These are phyloP conservation scores for Cenococcum geophilum DNA, from an alignment of 495 filamentous ascomycete genomes.

Conservation along the genomic window DNA sequence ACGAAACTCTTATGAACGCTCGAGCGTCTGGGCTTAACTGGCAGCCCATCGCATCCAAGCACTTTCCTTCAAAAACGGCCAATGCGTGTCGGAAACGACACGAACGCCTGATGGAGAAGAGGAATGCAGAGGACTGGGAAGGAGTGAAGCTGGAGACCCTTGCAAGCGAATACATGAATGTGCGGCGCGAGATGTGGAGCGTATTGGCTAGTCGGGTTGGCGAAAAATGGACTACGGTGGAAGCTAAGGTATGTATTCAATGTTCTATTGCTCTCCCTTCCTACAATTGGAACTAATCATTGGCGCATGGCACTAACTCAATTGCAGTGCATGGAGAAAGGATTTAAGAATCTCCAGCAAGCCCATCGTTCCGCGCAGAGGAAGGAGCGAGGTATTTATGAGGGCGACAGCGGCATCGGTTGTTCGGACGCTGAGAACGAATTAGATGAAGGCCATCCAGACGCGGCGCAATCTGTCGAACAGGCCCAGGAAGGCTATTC, in stretches of 20 bases:
- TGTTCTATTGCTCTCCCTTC: background rate
- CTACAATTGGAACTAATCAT: too few relatives aligned
- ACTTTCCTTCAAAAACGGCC: slow-evolving; percentile 66
- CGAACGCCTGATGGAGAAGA: slow-evolving; percentile 64
- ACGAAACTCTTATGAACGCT: slow-evolving; percentile 55
- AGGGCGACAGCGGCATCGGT: slow-evolving; percentile 29
- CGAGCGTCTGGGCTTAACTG: slow-evolving; percentile 63
- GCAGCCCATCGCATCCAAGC: slow-evolving; percentile 60
- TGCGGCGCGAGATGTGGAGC: slow-evolving; percentile 67
- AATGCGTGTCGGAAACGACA: slow-evolving; percentile 77
- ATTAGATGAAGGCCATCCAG: slow-evolving; percentile 19
- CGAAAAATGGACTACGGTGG: slow-evolving; percentile 63
- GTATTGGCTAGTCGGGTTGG: slow-evolving; percentile 55
- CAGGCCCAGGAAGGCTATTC: slow-evolving; percentile 2
- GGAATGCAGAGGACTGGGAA: slow-evolving; percentile 60
- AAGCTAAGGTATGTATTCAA: slow-evolving; percentile 54
- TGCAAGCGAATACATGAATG: slow-evolving; percentile 60
- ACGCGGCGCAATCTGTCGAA: slow-evolving; percentile 3
- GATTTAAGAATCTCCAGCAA: slow-evolving; percentile 45
- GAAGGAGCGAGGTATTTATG: slow-evolving; percentile 29
- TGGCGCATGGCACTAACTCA: slow-evolving; percentile 1
- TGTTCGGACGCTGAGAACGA: slow-evolving; percentile 31
- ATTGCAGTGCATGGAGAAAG: slow-evolving; percentile 49
- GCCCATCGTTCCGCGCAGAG: slow-evolving; percentile 39
- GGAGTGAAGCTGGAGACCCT: slow-evolving; percentile 57